Evolutionary conservation across 225 moss, liverwort and hornwort species (phyloP), one percentile per base, ranked within the genome.

Genomic region (Sphagnum tenellum): DNA sequence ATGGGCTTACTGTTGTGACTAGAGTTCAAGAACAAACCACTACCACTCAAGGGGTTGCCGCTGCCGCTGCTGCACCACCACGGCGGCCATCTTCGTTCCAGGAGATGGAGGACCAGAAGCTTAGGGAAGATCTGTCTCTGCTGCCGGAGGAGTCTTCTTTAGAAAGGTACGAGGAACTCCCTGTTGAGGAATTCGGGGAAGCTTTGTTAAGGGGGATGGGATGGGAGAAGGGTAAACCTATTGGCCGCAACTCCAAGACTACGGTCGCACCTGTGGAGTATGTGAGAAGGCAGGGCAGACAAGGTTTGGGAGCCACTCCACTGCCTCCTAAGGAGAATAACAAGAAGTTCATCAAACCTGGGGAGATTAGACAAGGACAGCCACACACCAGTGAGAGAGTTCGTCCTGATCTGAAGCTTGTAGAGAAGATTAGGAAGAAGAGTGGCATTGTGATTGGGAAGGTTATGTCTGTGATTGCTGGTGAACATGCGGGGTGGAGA

Each of bases 221-320:
- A 4, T 98, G 96, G 98, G 98, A 98, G 79, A 89, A 90, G 71
- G 93, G 98, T 9, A 87, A 93, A 58, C 90, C 93, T 7, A 89
- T 93, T 62, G 98, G 98, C 11, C 87, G 85, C 11, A 90, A 89
- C 54, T 55, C 71, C 5, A 90, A 80, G 60, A 75, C 55, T 50
- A 82, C 77, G 29, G 73, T 96, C 49, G 61, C 56, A 51, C 89
- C 89, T 0, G 72, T 85, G 45, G 89, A 96, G 72, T 80, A 74
- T 77, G 78, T 79, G 4, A 83, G 65, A 64, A 77, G 95, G 73
- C 66, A 72, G 50, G 83, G 85, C 46, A 89, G 57, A 46, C 65
- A 78, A 64, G 95, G 92, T 56, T 69, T 92, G 46, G 95, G 92
- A 49, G 95, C 92, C 2, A 79, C 82, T 49, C 72, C 95, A 51